A percentile compares a stretch with the other conserved stretches of the same genome.
Conservation (phyloP, 2,329 filamentous ascomycete genomes). For the Calonectria crousiana region DNA sequence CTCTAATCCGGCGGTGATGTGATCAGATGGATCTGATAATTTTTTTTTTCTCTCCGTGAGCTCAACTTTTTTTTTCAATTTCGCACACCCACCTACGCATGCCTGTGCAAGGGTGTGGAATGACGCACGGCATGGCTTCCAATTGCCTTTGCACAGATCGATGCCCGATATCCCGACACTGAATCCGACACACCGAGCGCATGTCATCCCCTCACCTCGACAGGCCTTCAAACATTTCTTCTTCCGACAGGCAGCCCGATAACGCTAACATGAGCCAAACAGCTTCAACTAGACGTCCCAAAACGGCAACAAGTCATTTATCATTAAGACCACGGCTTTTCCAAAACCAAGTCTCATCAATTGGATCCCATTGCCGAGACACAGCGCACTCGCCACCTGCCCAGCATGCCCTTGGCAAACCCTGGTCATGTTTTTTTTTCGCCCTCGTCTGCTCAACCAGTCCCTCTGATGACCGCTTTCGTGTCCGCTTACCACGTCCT, state of each 20-base stretch:
- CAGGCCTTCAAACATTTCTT: constrained; percentile 13
- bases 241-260: constrained; percentile 9
- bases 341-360: not conserved
- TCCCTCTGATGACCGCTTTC: constrained; percentile 14
- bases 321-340: not conserved
- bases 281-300: not conserved
- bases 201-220: constrained; percentile 16
- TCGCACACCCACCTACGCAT: constrained; percentile 16
- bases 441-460: not conserved
- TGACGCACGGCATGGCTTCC: constrained; percentile 16
- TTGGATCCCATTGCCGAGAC: not conserved
- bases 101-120: constrained; percentile 19
- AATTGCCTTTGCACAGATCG: constrained; percentile 1
- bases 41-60: constrained; percentile 3
- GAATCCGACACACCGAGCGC: constrained; percentile 11
- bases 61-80: not conserved
- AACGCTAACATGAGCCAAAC: constrained; percentile 15
- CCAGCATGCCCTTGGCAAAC: constrained; percentile 24
- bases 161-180: constrained; percentile 15
- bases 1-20: constrained; percentile 17
- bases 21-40: constrained; percentile 20
- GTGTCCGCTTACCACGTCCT: constrained; percentile 26
- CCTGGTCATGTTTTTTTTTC: constrained; percentile 19
- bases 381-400: not conserved
- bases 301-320: constrained; percentile 4